A percentile compares a stretch with the other conserved stretches of the same genome.
phyloP scores from a whole-genome alignment of 495 filamentous ascomycete species.

The Neohortaea acidophila region DNA sequence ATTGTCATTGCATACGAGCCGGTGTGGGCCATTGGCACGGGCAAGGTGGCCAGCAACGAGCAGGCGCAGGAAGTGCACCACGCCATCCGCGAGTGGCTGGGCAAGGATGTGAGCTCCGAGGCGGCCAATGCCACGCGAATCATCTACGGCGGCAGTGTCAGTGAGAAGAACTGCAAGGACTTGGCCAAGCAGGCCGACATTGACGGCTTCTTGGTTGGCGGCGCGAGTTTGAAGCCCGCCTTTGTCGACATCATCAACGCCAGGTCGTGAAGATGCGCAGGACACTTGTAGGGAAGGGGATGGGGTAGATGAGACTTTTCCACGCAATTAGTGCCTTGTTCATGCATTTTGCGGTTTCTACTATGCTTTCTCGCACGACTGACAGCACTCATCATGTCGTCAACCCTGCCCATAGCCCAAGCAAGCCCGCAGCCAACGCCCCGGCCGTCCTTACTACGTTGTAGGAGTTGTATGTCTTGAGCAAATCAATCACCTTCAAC shows the following conservation, averaged over 20 bases:
- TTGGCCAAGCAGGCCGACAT: conserved; percentile 84
- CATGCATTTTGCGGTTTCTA: too few species aligned
- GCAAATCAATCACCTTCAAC: conserved; percentile 7
- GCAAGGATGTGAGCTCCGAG: conserved; percentile 50
- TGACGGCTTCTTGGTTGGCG: conserved; percentile 95
- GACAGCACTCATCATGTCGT: too few species aligned
- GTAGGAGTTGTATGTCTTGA: conserved; percentile 5
- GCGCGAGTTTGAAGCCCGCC: conserved; percentile 94
- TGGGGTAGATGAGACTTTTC: too few species aligned
- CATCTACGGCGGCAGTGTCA: conserved; percentile 92
- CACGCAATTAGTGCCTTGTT: too few species aligned
- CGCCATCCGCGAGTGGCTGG: conserved; percentile 81
- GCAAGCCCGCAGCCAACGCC: conserved; percentile 5
- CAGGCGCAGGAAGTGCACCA: conserved; percentile 93
- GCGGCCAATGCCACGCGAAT: conserved; percentile 69
- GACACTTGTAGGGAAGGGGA: too few species aligned
- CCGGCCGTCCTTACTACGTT: conserved; percentile 5
- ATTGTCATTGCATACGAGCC: conserved; percentile 97
- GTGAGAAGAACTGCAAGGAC: conserved; percentile 93
- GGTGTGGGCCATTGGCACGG: conserved; percentile 98
- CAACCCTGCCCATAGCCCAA: conserved; percentile 10
- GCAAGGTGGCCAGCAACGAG: conserved; percentile 85
- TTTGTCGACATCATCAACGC: conserved; percentile 22
- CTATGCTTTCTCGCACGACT: too few species aligned
- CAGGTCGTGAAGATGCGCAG: conserved; percentile 7